Percentiles rank a stretch among this genome's conserved stretches.
These are phyloP conservation scores for Lactifluus volemus DNA, from an alignment of 768 basidiomycete genomes.

Conservation along the genomic window DNA sequence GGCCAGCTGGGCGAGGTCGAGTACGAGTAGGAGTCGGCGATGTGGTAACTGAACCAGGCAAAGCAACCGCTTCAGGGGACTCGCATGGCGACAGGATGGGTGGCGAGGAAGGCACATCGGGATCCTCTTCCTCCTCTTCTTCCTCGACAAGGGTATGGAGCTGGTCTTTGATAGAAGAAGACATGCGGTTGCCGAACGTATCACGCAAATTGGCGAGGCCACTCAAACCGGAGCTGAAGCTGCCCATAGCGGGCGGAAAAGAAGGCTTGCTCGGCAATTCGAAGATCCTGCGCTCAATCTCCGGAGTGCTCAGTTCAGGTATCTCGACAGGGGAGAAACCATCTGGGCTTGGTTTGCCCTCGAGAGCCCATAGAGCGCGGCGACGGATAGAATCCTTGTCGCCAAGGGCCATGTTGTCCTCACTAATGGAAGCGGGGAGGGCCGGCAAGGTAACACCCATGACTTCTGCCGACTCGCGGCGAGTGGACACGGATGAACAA, in stretches of 20 bases:
- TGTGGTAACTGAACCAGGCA: conserved; percentile 11
- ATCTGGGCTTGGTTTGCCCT: conserved; percentile 64
- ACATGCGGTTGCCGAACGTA: conserved; percentile 66
- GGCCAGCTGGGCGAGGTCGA: conserved; percentile 58
- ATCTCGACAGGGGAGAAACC: conserved; percentile 75
- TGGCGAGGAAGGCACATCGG: conserved; percentile 22
- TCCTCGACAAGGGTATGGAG: conserved; percentile 76
- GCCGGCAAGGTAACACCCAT: conserved; percentile 76
- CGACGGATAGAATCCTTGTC: conserved; percentile 75
- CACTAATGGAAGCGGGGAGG: conserved; percentile 48
- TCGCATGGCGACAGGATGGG: conserved; percentile 12
- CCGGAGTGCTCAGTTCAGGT: conserved; percentile 60
- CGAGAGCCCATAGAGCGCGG: conserved; percentile 77
- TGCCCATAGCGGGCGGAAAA: conserved; percentile 40
- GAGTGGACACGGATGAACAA: conserved; percentile 81
- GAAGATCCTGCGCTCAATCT: conserved; percentile 46
- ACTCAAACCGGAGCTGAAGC: conserved; percentile 34
- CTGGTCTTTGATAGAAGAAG: conserved; percentile 64
- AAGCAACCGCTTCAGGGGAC: not conserved
- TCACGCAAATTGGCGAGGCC: conserved; percentile 58
- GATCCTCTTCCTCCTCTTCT: conserved; percentile 80
- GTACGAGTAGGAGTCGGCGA: conserved; percentile 34
- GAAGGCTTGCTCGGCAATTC: conserved; percentile 60
- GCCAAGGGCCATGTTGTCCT: conserved; percentile 59
- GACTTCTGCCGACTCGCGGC: conserved; percentile 82